Conservation (phyloP, 352 stramenopile species). For the Pythium aphanidermatum region DNA sequence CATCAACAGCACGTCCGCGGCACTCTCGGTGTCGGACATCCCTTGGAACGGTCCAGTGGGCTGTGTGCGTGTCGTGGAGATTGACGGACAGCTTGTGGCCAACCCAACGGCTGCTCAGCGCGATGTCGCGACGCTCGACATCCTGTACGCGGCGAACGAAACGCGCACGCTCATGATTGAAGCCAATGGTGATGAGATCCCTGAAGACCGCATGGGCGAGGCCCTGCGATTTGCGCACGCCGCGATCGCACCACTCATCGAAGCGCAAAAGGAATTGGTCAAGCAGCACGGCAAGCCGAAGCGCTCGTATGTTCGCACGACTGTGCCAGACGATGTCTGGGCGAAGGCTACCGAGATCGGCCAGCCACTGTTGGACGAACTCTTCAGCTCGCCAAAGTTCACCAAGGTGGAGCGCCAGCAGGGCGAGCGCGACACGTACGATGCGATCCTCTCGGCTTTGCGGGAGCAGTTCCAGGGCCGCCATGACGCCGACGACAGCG, state of each 20-base stretch:
- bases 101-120: constrained; percentile 84
- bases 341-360: constrained; percentile 52
- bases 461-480: constrained; percentile 36
- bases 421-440: constrained; percentile 62
- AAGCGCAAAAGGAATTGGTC: constrained; percentile 51
- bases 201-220: constrained; percentile 64
- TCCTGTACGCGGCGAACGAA: constrained; percentile 82
- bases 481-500: constrained; percentile 31
- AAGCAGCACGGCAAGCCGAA: constrained; percentile 59
- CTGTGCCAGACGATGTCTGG: constrained; percentile 44
- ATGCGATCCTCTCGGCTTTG: constrained; percentile 61
- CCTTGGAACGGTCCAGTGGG: constrained; percentile 88
- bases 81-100: constrained; percentile 86
- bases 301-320: constrained; percentile 44
- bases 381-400: constrained; percentile 24
- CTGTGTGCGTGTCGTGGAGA: constrained; percentile 81
- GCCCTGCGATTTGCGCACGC: constrained; percentile 75
- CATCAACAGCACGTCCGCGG: constrained; percentile 85
- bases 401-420: constrained; percentile 60
- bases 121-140: constrained; percentile 63
- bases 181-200: constrained; percentile 68
- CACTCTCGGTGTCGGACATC: constrained; percentile 80
- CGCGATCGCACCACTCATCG: constrained; percentile 47
- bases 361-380: constrained; percentile 24
- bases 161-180: constrained; percentile 87